These are phyloP conservation scores for Platismatia glauca DNA, from an alignment of 495 filamentous ascomycete species.

Conservation along the genomic window DNA sequence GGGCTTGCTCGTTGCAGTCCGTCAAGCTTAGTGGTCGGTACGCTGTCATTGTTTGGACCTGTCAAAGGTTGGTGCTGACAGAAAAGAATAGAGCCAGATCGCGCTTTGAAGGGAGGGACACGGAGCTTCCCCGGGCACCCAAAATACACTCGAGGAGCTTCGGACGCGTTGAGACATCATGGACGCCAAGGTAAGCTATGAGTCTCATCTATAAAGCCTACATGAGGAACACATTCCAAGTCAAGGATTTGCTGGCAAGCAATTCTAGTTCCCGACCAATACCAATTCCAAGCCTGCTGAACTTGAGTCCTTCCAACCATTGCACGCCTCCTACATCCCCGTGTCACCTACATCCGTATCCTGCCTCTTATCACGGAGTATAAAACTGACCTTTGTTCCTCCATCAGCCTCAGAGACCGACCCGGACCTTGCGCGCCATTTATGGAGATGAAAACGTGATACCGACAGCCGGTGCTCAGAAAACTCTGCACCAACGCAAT, in stretches of 20 bases:
- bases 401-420: conserved; percentile 62
- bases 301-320: neutral
- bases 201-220: neutral
- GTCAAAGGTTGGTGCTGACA: neutral
- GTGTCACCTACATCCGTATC: neutral
- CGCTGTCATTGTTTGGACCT: neutral
- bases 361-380: neutral
- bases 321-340: neutral
- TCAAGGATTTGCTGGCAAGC: neutral
- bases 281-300: neutral
- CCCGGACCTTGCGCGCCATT: conserved; percentile 50
- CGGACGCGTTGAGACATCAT: conserved; percentile 24
- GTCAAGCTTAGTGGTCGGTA: neutral
- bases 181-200: conserved; percentile 33
- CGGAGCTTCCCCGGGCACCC: conserved; percentile 6
- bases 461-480: conserved; percentile 41
- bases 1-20: neutral
- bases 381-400: conserved; percentile 20
- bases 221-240: neutral
- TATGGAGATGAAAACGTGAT: conserved; percentile 66
- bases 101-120: conserved; percentile 4
- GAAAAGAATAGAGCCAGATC: neutral
- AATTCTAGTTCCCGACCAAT: neutral
- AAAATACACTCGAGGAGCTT: conserved; percentile 4
- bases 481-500: conserved; percentile 65